A percentile compares a stretch with the other conserved stretches of the same genome.
Evolutionary conservation across 2,329 filamentous ascomycete genomes (phyloP).

Genomic region (Neurospora sp.): DNA sequence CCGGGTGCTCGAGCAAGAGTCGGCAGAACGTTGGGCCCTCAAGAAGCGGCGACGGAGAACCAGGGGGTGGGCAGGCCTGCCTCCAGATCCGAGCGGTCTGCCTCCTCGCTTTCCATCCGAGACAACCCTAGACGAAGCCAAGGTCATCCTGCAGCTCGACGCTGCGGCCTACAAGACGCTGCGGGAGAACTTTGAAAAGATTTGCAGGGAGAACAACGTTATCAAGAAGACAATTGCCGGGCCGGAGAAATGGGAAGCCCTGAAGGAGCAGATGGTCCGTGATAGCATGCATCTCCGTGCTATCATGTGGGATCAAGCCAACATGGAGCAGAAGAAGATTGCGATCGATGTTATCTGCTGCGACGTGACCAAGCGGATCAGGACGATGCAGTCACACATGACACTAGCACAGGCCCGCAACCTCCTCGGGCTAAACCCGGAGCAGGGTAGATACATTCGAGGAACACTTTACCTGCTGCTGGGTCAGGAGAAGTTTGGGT

Average conservation of each 20-base stretch:
- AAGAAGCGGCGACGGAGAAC: conserved; percentile 61
- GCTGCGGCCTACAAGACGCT: conserved; percentile 53
- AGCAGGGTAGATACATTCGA: conserved; percentile 48
- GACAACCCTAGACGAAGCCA: conserved; percentile 71
- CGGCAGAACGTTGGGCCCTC: conserved; percentile 50
- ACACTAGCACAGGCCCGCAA: conserved; percentile 68
- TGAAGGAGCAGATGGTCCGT: conserved; percentile 57
- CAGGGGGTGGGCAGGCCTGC: conserved; percentile 56
- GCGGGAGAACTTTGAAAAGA: conserved; percentile 56
- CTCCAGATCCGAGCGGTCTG: conserved; percentile 52
- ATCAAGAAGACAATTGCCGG: conserved; percentile 69
- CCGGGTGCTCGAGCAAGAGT: conserved; percentile 46
- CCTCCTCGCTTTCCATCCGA: conserved; percentile 72
- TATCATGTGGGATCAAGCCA: conserved; percentile 50
- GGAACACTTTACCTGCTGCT: conserved; percentile 58
- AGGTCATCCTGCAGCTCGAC: conserved; percentile 57
- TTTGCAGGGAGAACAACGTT: conserved; percentile 59
- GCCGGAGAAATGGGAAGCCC: conserved; percentile 61
- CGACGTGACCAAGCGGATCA: conserved; percentile 73
- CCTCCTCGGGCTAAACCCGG: conserved; percentile 33
- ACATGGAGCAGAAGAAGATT: conserved; percentile 52
- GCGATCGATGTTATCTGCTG: conserved; percentile 72
- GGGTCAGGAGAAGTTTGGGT: conserved; percentile 56
- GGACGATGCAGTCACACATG: conserved; percentile 54
- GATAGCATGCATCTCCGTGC: conserved; percentile 54